phyloP scores from a whole-genome alignment of 2,329 filamentous ascomycete genomes.

The Ascochyta fabae region DNA sequence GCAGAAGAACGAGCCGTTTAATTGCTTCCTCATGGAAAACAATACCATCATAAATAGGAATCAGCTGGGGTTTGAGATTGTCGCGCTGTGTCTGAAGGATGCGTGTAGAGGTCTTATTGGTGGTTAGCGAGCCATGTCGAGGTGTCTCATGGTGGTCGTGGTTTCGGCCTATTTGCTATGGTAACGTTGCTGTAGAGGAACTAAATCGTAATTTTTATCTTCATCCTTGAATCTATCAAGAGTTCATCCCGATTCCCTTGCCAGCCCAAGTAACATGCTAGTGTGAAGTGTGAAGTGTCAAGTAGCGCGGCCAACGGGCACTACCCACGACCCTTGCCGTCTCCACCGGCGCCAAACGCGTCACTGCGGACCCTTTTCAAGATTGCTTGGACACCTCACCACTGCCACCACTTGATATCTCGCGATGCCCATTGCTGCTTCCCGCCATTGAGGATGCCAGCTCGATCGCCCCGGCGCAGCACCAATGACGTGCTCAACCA shows the following conservation, averaged over 20 bases:
- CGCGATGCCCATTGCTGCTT: constrained; percentile 31
- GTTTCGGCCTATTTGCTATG: neutral
- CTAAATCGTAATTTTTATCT: neutral
- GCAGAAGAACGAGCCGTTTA: neutral
- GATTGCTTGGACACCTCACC: constrained; percentile 13
- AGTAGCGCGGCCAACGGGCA: too few relatives aligned
- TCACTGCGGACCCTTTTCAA: constrained; percentile 31
- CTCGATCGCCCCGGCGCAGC: constrained; percentile 35
- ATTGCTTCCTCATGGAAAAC: neutral
- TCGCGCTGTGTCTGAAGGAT: neutral
- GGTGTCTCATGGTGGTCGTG: too few relatives aligned
- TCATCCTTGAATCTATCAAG: too few relatives aligned
- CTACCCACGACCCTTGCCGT: neutral
- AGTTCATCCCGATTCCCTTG: too few relatives aligned
- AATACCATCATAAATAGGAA: neutral
- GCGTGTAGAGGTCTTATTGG: neutral
- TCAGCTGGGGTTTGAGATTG: neutral
- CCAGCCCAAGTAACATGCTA: neutral
- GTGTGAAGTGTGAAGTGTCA: neutral
- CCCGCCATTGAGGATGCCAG: constrained; percentile 35
- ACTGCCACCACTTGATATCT: neutral
- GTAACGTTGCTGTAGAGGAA: too few relatives aligned
- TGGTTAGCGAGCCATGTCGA: neutral
- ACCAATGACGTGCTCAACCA: constrained; percentile 34
- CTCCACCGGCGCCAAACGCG: constrained; percentile 6